phyloP scores from a whole-genome alignment of 208 protist genomes.

The Angomonas ambiguus region DNA sequence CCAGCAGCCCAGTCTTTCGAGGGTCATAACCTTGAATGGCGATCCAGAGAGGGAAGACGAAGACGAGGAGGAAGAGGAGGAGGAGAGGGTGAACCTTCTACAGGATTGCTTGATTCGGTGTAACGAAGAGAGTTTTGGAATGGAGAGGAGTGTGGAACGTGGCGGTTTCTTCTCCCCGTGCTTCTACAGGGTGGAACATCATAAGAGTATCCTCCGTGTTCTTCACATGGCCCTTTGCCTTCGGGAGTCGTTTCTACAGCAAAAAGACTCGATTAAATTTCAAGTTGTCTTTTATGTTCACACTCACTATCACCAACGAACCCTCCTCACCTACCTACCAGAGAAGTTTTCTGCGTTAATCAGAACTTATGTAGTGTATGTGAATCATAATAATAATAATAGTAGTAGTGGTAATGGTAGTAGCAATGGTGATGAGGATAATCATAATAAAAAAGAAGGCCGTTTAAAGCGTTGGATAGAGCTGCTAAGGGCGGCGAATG shows the following conservation, averaged over 20 bases:
- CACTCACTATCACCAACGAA: background rate
- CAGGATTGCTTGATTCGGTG: no score
- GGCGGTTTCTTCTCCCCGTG: no score
- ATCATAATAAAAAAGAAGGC: background rate
- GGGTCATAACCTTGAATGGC: background rate
- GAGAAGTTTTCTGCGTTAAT: background rate
- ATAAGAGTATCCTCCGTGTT: background rate
- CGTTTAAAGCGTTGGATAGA: no score
- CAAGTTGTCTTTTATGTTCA: slow-evolving; percentile 1
- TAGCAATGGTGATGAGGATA: background rate
- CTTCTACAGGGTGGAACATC: no score
- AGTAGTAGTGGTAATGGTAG: background rate
- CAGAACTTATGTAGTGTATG: background rate
- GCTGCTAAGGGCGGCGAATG: no score
- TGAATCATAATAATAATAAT: background rate
- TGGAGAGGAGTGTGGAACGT: no score
- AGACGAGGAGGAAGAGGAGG: background rate
- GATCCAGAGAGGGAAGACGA: background rate
- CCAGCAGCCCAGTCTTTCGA: background rate
- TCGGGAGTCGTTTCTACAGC: background rate
- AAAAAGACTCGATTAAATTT: background rate
- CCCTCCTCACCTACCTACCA: background rate
- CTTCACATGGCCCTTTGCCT: background rate
- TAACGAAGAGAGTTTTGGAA: no score
- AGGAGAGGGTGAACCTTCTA: no score